A percentile compares a stretch with the other conserved stretches of the same genome.
phyloP scores from a whole-genome alignment of 108 stramenopile species.

The Asterionellopsis glacialis region DNA sequence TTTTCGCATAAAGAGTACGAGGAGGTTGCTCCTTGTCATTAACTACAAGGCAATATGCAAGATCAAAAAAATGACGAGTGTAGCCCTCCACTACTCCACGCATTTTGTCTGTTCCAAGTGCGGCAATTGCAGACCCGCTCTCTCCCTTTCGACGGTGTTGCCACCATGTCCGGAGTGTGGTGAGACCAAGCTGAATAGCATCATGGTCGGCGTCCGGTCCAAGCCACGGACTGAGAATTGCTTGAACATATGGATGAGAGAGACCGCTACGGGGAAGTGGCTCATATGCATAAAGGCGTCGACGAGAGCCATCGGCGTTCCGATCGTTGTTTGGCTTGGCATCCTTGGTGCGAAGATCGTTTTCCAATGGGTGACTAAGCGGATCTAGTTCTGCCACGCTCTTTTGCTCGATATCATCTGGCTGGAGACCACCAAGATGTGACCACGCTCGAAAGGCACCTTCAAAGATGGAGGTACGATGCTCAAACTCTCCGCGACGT shows the following conservation, averaged over 20 bases:
- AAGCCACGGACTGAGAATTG: conserved; percentile 85
- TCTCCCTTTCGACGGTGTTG: conserved; percentile 92
- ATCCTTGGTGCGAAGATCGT: conserved; percentile 43
- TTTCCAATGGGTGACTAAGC: conserved; percentile 51
- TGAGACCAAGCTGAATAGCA: conserved; percentile 82
- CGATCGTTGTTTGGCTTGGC: background rate
- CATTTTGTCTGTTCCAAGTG: conserved; percentile 87
- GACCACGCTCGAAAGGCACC: conserved; percentile 92
- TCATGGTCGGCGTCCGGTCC: conserved; percentile 88
- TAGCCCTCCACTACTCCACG: conserved; percentile 88
- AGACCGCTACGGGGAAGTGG: conserved; percentile 83
- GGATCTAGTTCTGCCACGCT: conserved; percentile 65
- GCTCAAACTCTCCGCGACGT: conserved; percentile 89
- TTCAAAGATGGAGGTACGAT: conserved; percentile 89
- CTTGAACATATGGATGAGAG: conserved; percentile 87
- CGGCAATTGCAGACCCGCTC: conserved; percentile 75
- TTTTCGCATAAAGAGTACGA: conserved; percentile 63
- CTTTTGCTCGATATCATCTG: conserved; percentile 58
- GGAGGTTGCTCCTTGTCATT: conserved; percentile 86
- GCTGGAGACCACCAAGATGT: conserved; percentile 83
- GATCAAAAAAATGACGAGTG: conserved; percentile 85
- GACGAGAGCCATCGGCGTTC: conserved; percentile 26
- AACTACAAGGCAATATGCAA: conserved; percentile 78
- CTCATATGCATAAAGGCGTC: conserved; percentile 76
- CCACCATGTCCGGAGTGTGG: conserved; percentile 88